phyloP scores from a whole-genome alignment of 2,329 filamentous ascomycete species.

The Magnaporthiopsis incrustans region DNA sequence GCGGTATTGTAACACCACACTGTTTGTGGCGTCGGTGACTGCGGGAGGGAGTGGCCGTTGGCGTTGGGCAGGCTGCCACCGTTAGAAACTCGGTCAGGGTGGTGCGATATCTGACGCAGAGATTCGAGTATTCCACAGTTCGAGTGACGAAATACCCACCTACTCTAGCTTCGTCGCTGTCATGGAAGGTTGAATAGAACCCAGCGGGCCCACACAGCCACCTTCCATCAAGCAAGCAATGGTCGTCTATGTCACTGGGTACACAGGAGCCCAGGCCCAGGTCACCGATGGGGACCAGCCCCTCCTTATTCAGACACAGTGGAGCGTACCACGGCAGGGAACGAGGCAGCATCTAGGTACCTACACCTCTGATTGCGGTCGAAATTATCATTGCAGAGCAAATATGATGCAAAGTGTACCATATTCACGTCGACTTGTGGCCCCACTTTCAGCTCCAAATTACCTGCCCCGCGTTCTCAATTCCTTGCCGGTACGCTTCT shows the following conservation, averaged over 20 bases:
- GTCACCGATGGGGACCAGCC: neutral
- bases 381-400: neutral
- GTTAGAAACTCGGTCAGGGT: neutral
- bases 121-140: neutral
- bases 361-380: neutral
- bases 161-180: neutral
- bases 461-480: no score
- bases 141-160: neutral
- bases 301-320: neutral
- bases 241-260: neutral
- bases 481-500: neutral
- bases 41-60: neutral
- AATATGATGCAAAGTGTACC: neutral
- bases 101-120: neutral
- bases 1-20: neutral
- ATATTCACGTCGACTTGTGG: no score
- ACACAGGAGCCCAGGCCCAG: no score
- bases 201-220: neutral
- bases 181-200: neutral
- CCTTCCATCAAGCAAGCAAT: neutral
- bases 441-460: no score
- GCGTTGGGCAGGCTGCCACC: neutral
- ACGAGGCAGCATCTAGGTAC: neutral
- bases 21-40: no score
- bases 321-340: neutral